Percentiles rank a stretch among this genome's conserved stretches.
These are phyloP conservation scores for Astragalus membranaceus DNA, from an alignment of 306 rosid genomes.

Conservation along the genomic window DNA sequence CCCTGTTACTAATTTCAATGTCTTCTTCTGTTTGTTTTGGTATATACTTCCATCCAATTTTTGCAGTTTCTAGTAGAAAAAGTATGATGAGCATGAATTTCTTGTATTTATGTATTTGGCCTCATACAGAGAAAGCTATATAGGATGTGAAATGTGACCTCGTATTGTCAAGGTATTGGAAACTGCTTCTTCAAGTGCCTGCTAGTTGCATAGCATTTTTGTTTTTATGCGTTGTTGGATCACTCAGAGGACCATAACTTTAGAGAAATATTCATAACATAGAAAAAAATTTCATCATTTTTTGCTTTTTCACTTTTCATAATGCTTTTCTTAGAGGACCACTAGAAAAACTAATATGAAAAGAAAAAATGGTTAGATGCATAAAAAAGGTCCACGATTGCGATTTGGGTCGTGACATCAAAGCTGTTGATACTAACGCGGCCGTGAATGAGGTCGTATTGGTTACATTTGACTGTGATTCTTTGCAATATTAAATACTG, in stretches of 20 bases:
- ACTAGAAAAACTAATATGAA: neutral
- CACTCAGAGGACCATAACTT: too few relatives aligned
- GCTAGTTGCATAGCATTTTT: constrained; percentile 18
- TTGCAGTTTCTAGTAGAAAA: constrained; percentile 11
- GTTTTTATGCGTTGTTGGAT: constrained; percentile 19
- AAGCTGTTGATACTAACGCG: too few relatives aligned
- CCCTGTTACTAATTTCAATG: neutral
- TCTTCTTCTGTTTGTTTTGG: constrained; percentile 15
- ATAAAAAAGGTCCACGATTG: too few relatives aligned
- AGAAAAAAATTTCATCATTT: too few relatives aligned
- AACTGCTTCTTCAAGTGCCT: constrained; percentile 20
- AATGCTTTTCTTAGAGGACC: constrained; percentile 15
- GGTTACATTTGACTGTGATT: too few relatives aligned
- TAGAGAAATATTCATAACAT: too few relatives aligned
- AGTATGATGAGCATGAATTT: constrained; percentile 3
- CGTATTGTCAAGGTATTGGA: constrained; percentile 22
- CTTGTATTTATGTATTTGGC: constrained; percentile 22
- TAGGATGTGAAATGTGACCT: constrained; percentile 13
- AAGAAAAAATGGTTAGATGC: neutral
- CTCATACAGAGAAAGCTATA: constrained; percentile 7
- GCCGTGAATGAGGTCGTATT: too few relatives aligned
- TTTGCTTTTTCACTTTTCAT: constrained; percentile 22
- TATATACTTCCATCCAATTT: constrained; percentile 6
- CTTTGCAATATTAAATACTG: too few relatives aligned
- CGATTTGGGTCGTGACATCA: too few relatives aligned